A percentile compares a stretch with the other conserved stretches of the same genome.
phyloP scores from a whole-genome alignment of 805 yeast genomes.

The Saccharomycopsis oosterbeekiorum region DNA sequence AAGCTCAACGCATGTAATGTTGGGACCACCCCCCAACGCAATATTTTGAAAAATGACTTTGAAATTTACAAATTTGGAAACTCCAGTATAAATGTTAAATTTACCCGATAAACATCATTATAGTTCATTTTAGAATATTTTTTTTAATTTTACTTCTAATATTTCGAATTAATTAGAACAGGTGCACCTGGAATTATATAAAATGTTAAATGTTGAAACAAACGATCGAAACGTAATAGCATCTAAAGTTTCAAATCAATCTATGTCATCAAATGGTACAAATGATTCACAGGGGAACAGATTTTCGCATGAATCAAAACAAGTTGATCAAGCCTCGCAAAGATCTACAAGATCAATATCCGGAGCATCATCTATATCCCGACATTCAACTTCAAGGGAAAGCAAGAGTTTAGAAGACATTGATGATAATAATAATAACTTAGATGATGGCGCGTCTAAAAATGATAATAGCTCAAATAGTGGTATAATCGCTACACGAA shows the following conservation, averaged over 20 bases:
- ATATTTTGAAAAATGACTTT: not conserved
- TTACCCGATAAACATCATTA: not conserved
- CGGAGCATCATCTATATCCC: not conserved
- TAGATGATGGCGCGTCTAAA: not conserved
- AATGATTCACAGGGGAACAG: not conserved
- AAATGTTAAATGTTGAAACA: not conserved
- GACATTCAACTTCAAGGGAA: not conserved
- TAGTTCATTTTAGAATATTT: not conserved
- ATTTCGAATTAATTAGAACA: too few relatives aligned
- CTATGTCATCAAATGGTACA: not conserved
- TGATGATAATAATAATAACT: not conserved
- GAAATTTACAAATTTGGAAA: not conserved
- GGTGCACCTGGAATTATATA: not conserved
- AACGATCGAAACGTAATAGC: not conserved
- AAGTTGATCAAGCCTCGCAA: not conserved
- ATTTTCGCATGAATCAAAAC: not conserved
- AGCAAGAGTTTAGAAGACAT: not conserved
- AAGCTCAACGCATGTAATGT: not conserved
- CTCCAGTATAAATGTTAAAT: not conserved
- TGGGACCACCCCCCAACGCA: not conserved
- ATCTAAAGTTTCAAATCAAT: not conserved
- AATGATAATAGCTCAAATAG: not conserved
- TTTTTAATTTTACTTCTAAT: not conserved
- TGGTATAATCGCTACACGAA: slow-evolving; percentile 18
- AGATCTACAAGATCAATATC: not conserved